Conservation (phyloP, 768 basidiomycete genomes). For the Leccinum aurantiacum region DNA sequence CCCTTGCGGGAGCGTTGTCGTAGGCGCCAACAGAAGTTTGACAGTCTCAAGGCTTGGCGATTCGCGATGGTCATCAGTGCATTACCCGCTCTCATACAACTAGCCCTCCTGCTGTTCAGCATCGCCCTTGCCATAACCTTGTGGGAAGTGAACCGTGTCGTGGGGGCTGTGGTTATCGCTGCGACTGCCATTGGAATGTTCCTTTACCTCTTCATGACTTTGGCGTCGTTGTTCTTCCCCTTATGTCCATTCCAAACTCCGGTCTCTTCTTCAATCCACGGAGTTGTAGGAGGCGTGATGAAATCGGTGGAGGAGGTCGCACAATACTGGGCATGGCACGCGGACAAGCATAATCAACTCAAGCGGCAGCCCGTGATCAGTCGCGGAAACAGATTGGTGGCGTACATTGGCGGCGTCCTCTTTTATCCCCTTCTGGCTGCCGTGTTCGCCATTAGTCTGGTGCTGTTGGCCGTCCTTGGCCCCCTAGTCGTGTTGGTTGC, state of each 20-base stretch:
- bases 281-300: neutral
- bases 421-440: constrained; percentile 1
- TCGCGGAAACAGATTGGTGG: neutral
- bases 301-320: neutral
- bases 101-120: constrained; percentile 24
- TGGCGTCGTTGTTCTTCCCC: constrained; percentile 14
- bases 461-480: neutral
- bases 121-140: constrained; percentile 15
- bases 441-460: neutral
- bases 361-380: constrained; percentile 3
- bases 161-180: constrained; percentile 13
- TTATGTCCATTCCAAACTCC: constrained; percentile 23
- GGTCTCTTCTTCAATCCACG: constrained; percentile 11
- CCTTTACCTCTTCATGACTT: constrained; percentile 19
- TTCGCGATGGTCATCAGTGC: constrained; percentile 15
- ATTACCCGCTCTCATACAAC: constrained; percentile 20
- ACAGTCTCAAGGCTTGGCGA: constrained; percentile 19
- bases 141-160: constrained; percentile 13
- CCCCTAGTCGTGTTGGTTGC: neutral
- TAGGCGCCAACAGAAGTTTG: constrained; percentile 18
- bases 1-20: constrained; percentile 14
- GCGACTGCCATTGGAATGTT: constrained; percentile 11
- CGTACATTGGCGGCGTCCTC: neutral
- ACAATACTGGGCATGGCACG: constrained; percentile 8
- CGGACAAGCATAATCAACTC: neutral